Conservation (phyloP, 202 grass and related monocot genomes). For the Carex arenaria region DNA sequence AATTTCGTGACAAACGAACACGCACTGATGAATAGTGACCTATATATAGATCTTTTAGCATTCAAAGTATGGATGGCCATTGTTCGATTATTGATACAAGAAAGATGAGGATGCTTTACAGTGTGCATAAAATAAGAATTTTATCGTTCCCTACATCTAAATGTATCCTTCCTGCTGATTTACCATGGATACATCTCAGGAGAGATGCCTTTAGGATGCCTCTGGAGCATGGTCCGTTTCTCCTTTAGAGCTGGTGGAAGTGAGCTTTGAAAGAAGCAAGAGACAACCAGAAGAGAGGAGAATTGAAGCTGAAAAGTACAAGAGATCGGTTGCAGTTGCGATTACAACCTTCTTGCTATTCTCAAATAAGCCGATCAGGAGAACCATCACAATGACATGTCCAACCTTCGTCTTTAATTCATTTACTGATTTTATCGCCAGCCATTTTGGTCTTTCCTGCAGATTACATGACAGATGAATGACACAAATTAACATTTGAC, state of each 20-base stretch:
- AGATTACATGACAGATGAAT: background rate
- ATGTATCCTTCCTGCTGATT: background rate
- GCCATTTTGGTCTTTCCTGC: constrained; percentile 78
- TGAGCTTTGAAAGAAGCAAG: constrained; percentile 80
- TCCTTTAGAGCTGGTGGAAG: constrained; percentile 6
- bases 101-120: background rate
- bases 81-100: background rate
- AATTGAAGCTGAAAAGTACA: constrained; percentile 70
- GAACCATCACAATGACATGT: constrained; percentile 82
- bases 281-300: constrained; percentile 76
- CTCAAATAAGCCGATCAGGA: constrained; percentile 83
- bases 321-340: constrained; percentile 48
- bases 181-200: background rate
- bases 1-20: too few relatives aligned
- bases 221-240: background rate
- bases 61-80: background rate
- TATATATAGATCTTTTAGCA: background rate
- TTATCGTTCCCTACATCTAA: background rate
- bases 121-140: background rate
- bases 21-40: too few relatives aligned
- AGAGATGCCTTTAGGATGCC: background rate
- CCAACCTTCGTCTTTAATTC: constrained; percentile 96
- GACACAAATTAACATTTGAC: background rate
- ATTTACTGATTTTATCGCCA: constrained; percentile 66
- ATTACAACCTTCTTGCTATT: constrained; percentile 79